A percentile compares a stretch with the other conserved stretches of the same genome.
phyloP scores from a whole-genome alignment of 2,329 filamentous ascomycete genomes.

The Pseudocercospora crystallina region DNA sequence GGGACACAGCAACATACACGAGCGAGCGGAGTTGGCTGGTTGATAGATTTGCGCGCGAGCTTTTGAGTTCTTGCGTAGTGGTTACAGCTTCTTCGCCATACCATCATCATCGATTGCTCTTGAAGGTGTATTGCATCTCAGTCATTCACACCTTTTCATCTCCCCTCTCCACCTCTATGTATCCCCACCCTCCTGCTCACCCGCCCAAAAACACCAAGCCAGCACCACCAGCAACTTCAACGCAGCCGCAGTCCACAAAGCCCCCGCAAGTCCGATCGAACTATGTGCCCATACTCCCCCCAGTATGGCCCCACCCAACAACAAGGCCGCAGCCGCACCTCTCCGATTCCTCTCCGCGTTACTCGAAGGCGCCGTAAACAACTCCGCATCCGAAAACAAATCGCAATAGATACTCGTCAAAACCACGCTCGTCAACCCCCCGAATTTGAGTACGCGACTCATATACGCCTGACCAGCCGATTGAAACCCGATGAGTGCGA shows the following conservation, averaged over 20 bases:
- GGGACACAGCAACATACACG: too few relatives aligned
- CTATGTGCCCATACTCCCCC: conserved; percentile 58
- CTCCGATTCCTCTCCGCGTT: conserved; percentile 57
- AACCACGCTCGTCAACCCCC: conserved; percentile 73
- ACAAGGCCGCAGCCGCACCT: conserved; percentile 49
- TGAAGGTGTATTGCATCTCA: background rate
- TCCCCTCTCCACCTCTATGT: background rate
- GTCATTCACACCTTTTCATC: background rate
- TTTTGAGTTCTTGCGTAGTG: too few relatives aligned
- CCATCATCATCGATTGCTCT: background rate
- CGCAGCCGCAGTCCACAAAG: conserved; percentile 48
- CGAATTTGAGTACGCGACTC: conserved; percentile 67
- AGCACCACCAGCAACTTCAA: conserved; percentile 42
- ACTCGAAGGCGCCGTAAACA: conserved; percentile 42
- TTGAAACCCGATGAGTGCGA: conserved; percentile 73
- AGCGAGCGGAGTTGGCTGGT: too few relatives aligned
- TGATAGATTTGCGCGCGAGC: too few relatives aligned
- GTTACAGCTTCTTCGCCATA: too few relatives aligned
- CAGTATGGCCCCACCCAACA: conserved; percentile 55
- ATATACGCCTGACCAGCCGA: conserved; percentile 76
- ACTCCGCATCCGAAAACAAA: conserved; percentile 64
- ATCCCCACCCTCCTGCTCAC: conserved; percentile 28
- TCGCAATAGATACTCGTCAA: conserved; percentile 82
- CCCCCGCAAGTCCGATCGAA: conserved; percentile 51
- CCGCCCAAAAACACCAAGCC: conserved; percentile 45